Conservation (phyloP, 2,329 filamentous ascomycete genomes). For the Phyllachora maydis region DNA sequence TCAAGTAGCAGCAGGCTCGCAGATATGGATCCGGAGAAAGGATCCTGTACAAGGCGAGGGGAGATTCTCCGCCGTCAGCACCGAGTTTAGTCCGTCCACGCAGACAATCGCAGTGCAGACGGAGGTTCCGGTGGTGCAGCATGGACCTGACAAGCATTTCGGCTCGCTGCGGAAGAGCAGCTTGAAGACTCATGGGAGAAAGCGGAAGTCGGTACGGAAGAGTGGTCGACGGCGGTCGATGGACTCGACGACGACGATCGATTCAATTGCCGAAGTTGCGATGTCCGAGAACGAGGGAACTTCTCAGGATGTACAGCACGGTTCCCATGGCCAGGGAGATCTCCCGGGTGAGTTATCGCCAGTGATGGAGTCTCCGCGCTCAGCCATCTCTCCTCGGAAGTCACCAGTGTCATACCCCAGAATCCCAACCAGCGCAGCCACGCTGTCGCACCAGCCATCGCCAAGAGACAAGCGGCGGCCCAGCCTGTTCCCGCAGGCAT, state of each 20-base stretch:
- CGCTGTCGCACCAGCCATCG: background rate
- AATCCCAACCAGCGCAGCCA: slow-evolving; percentile 1
- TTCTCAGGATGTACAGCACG: slow-evolving; percentile 7
- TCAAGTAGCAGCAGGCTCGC: slow-evolving; percentile 4
- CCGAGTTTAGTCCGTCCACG: slow-evolving; percentile 7
- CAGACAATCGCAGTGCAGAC: slow-evolving; percentile 4
- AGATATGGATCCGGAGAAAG: slow-evolving; percentile 7
- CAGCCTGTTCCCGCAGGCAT: no score
- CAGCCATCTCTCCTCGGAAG: slow-evolving; percentile 6
- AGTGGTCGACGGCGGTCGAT: slow-evolving; percentile 8
- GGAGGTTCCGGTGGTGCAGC: slow-evolving; percentile 5
- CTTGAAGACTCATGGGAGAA: slow-evolving; percentile 3
- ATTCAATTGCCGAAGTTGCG: no score
- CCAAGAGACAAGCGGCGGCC: background rate
- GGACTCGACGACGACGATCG: slow-evolving; percentile 18
- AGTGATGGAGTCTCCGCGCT: slow-evolving; percentile 23
- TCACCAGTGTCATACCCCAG: slow-evolving; percentile 7
- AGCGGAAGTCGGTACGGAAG: slow-evolving; percentile 3
- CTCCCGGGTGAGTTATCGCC: slow-evolving; percentile 19
- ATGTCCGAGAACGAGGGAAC: no score
- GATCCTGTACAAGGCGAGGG: slow-evolving; percentile 8
- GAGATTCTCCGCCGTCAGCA: slow-evolving; percentile 8
- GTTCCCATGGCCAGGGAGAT: slow-evolving; percentile 5
- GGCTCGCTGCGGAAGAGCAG: background rate
- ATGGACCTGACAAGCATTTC: slow-evolving; percentile 4